These are phyloP conservation scores for Circinella umbellata DNA, from an alignment of 371 early-diverging fungal species.

Conservation along the genomic window DNA sequence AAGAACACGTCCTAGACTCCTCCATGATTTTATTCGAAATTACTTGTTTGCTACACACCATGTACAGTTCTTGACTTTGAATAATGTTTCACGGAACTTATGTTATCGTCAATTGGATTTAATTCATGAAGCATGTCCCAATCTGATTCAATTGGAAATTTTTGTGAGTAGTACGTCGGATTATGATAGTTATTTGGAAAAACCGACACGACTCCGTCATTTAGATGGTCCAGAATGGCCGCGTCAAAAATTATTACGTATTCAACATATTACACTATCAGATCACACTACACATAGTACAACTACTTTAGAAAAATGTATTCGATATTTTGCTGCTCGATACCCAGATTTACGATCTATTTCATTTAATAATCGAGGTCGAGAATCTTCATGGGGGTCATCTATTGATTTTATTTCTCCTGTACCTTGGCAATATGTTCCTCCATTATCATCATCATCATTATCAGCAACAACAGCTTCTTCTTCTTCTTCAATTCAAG, in stretches of 20 bases:
- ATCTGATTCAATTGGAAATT: not conserved
- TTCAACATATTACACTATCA: not conserved
- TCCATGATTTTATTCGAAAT: not conserved
- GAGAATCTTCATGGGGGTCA: not conserved
- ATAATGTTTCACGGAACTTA: not conserved
- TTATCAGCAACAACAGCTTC: too few species aligned
- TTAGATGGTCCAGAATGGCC: slow-evolving; percentile 1
- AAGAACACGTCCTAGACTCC: not conserved
- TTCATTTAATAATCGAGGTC: not conserved
- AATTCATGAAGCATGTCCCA: slow-evolving; percentile 1
- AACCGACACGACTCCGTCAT: not conserved
- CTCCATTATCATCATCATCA: too few species aligned
- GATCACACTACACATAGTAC: not conserved
- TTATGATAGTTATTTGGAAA: not conserved
- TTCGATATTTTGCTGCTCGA: not conserved
- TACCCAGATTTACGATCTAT: not conserved
- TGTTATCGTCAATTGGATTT: not conserved
- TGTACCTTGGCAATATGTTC: not conserved
- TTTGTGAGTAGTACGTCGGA: not conserved
- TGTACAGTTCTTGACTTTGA: not conserved
- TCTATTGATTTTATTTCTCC: not conserved
- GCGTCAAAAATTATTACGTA: not conserved
- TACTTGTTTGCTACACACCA: not conserved
- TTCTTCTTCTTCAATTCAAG: too few species aligned
- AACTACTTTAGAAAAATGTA: not conserved